Conservation (phyloP, 176 grass and related monocot species). For the Tillandsia fasciculata region DNA sequence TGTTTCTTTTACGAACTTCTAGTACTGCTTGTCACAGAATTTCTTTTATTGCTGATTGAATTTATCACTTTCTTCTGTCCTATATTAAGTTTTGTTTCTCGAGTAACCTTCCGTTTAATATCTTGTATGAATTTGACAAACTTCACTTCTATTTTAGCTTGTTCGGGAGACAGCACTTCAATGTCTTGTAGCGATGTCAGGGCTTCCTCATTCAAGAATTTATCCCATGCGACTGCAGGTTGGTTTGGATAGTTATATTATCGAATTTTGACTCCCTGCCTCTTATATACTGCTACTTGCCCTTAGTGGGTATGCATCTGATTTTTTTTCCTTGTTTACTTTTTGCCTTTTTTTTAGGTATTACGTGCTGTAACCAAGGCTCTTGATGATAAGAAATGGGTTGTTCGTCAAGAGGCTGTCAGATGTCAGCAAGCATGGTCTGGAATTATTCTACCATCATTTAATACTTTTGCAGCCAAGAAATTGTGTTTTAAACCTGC, state of each 20-base stretch:
- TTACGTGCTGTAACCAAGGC: conserved; percentile 60
- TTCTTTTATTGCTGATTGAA: no score
- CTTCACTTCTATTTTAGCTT: conserved; percentile 42
- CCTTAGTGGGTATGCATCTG: no score
- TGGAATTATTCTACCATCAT: conserved; percentile 8
- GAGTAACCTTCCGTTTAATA: not conserved
- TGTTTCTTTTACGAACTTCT: conserved; percentile 5
- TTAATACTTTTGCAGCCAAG: not conserved
- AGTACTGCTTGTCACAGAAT: no score
- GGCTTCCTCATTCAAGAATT: conserved; percentile 75
- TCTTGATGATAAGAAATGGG: conserved; percentile 77
- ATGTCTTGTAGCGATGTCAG: conserved; percentile 75
- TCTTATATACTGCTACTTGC: not conserved
- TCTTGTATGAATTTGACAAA: conserved; percentile 1
- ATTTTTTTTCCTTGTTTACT: not conserved
- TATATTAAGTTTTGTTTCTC: not conserved
- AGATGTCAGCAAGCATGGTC: conserved; percentile 83
- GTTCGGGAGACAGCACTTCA: conserved; percentile 88
- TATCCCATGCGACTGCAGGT: conserved; percentile 71
- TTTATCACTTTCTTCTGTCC: no score
- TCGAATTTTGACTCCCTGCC: not conserved
- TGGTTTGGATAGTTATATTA: conserved; percentile 15
- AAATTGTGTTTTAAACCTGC: conserved; percentile 14
- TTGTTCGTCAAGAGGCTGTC: conserved; percentile 74
- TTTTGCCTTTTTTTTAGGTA: conserved; percentile 29